These are phyloP conservation scores for Pichia sp. DNA, from an alignment of 1,139 yeast genomes.

Conservation along the genomic window DNA sequence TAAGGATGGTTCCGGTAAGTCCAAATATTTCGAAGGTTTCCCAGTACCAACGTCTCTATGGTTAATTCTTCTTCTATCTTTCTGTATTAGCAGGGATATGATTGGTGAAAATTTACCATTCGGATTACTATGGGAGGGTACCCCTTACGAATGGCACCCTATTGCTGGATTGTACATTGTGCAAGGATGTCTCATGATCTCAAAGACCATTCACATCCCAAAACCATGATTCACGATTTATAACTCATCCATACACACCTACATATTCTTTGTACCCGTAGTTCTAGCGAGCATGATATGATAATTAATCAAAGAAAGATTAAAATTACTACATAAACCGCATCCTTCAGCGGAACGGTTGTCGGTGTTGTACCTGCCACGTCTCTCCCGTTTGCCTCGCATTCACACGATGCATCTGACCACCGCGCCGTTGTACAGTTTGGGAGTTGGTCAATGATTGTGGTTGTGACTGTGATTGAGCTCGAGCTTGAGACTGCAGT, in stretches of 20 bases:
- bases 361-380: conserved; percentile 12
- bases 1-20: conserved; percentile 76
- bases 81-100: conserved; percentile 45
- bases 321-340: too few species aligned
- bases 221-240: conserved; percentile 50
- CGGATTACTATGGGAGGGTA: conserved; percentile 49
- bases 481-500: not conserved
- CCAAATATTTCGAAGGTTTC: conserved; percentile 83
- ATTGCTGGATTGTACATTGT: conserved; percentile 54
- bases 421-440: too few species aligned
- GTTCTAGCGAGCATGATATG: too few species aligned
- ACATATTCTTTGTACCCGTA: not conserved
- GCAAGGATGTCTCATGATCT: conserved; percentile 88
- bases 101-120: conserved; percentile 45
- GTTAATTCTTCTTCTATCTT: conserved; percentile 68
- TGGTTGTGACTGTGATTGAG: too few species aligned
- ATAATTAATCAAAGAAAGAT: too few species aligned
- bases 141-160: conserved; percentile 69
- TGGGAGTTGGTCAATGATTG: too few species aligned
- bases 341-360: conserved; percentile 12
- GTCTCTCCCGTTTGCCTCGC: not conserved
- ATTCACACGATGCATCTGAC: not conserved
- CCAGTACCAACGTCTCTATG: conserved; percentile 88
- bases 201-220: conserved; percentile 86
- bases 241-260: not conserved